Evolutionary conservation across 192 early-diverging fungal species (phyloP).

Genomic region (Linnemannia exigua): DNA sequence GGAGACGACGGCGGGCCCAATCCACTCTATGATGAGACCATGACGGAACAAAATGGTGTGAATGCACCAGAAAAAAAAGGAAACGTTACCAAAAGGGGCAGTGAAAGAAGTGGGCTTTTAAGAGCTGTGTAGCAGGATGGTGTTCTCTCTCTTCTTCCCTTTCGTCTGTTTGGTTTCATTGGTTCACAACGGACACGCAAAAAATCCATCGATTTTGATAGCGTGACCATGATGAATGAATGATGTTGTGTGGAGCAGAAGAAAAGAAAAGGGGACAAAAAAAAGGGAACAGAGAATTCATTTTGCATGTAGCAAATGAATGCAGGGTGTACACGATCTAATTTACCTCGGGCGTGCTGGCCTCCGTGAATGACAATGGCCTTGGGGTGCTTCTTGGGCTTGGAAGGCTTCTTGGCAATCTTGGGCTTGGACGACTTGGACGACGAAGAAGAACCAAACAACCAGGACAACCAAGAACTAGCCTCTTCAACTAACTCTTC

Average conservation of each 20-base stretch:
- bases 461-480: conserved; percentile 43
- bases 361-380: conserved; percentile 63
- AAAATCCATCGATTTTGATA: neutral
- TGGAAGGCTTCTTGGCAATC: conserved; percentile 15
- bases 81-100: conserved; percentile 19
- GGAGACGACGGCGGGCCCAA: conserved; percentile 68
- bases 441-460: conserved; percentile 18
- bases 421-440: neutral
- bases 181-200: neutral
- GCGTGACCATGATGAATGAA: neutral
- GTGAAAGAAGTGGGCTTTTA: neutral
- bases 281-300: neutral
- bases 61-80: conserved; percentile 11
- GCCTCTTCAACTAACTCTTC: conserved; percentile 17
- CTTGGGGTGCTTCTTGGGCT: conserved; percentile 48
- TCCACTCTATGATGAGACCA: conserved; percentile 31
- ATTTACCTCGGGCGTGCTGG: conserved; percentile 62
- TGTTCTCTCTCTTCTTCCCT: too few relatives aligned
- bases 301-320: too few relatives aligned
- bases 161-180: neutral
- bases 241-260: neutral
- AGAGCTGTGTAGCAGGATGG: neutral
- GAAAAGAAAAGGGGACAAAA: neutral
- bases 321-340: neutral
- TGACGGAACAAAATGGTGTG: neutral